A percentile compares a stretch with the other conserved stretches of the same genome.
Conservation (phyloP, 2,329 filamentous ascomycete species). For the Metarhizium guizhouense region DNA sequence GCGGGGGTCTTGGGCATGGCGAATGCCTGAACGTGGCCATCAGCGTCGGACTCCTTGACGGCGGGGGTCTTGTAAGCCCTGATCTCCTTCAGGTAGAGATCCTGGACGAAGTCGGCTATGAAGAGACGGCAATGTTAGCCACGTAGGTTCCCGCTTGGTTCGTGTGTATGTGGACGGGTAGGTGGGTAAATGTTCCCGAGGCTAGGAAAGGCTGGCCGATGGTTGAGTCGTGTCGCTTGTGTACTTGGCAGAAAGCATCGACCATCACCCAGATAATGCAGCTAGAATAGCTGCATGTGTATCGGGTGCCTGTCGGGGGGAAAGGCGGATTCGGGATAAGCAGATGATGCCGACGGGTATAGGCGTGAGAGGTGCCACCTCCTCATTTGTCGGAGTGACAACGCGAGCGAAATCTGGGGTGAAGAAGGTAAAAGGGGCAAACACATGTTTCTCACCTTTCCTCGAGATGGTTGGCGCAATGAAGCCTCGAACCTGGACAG, state of each 20-base stretch:
- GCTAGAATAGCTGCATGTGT: too few species aligned
- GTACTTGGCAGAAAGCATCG: background rate
- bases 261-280: too few species aligned
- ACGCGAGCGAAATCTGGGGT: background rate
- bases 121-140: background rate
- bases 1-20: conserved; percentile 66
- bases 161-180: too few species aligned
- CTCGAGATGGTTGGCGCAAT: conserved; percentile 52
- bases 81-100: conserved; percentile 93
- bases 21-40: conserved; percentile 90
- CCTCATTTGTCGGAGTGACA: background rate
- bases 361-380: background rate
- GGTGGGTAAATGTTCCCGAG: too few species aligned
- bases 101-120: conserved; percentile 91
- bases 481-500: conserved; percentile 45
- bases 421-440: background rate
- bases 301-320: too few species aligned
- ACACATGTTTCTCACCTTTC: conserved; percentile 44
- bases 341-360: background rate
- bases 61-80: conserved; percentile 85
- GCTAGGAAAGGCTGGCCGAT: too few species aligned
- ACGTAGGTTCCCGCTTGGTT: background rate
- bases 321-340: too few species aligned
- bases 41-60: conserved; percentile 77
- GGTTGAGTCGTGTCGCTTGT: background rate